phyloP scores from a whole-genome alignment of 495 filamentous ascomycete species.

The Pyrenula aspistea region DNA sequence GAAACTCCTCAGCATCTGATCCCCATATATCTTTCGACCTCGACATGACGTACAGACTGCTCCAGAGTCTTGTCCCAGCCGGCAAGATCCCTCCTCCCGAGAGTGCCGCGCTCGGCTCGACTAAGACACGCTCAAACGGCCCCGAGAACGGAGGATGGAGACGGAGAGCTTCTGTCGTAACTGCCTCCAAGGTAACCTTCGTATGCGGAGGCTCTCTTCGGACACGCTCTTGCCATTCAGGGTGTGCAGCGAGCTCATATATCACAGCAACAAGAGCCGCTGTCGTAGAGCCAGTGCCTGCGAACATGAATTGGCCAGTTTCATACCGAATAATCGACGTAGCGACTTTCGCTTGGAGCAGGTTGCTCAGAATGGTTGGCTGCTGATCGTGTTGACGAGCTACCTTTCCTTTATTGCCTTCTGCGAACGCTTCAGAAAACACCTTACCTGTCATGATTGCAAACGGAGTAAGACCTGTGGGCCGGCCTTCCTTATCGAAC shows the following conservation, averaged over 20 bases:
- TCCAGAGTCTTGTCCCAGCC: constrained; percentile 11
- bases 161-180: constrained; percentile 49
- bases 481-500: not conserved
- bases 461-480: not conserved
- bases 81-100: constrained; percentile 8
- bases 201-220: constrained; percentile 11
- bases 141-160: constrained; percentile 27
- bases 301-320: not conserved
- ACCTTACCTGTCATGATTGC: too few species aligned
- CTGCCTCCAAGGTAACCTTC: constrained; percentile 22
- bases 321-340: too few species aligned
- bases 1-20: constrained; percentile 36
- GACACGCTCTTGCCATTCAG: constrained; percentile 13
- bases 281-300: constrained; percentile 34
- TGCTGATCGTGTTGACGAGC: too few species aligned
- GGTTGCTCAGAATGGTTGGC: not conserved
- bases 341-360: too few species aligned
- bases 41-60: constrained; percentile 16
- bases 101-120: constrained; percentile 15
- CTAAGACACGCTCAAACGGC: constrained; percentile 27
- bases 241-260: constrained; percentile 22
- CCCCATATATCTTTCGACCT: constrained; percentile 42
- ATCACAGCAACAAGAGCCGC: constrained; percentile 23
- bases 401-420: too few species aligned
- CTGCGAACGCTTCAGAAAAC: too few species aligned